Base-by-base conservation (phyloP, 768 basidiomycete genomes). In the Brasilioporus rufonigricans region DNA sequence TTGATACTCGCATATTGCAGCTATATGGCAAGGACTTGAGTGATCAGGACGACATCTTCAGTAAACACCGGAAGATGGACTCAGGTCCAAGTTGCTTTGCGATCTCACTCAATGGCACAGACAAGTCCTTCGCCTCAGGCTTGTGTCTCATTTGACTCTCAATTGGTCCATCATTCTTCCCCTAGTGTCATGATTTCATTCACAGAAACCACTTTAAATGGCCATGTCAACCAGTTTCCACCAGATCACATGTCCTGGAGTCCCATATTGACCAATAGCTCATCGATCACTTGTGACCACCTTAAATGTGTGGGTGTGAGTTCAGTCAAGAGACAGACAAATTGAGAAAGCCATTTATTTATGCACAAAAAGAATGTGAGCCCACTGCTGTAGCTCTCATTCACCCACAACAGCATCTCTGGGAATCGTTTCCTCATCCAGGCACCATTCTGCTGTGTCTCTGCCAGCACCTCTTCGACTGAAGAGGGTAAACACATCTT, bases 141-240 rank as follows among this genome's bases (percentile, higher is more conserved):
- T 6, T 7, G 26, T 18, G 18, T 6, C 16, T n/a, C 29, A 29
- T 45, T 9, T 18, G 41, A 49, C 43, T 56, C 52, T 50, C 61
- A 57, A 31, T 44, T 65, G 21, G 41, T 56, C 6, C 40, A 53
- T 32, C 82, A 73, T 61, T 87, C 85, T 49, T 80, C 74, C 2
- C 65, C 62, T 12, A 87, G 68, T 4, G 63, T 73, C 10, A 65
- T 61, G 29, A 86, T 72, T 60, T 87, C 84, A 4, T 74, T 65
- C 21, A 76, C 31, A 16, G 79, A 73, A 31, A 84, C 72, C 10
- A 76, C 72, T 53, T 76, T 77, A 73, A 87, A 85, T 0, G 78
- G 74, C 84, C 85, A 87, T 10, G 79, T 86, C 4, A 86, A 57
- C 81, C 83, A 86, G 56, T 80, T 85, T 16, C 86, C 83, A 2